A percentile compares a stretch with the other conserved stretches of the same genome.
Evolutionary conservation across 768 basidiomycete genomes (phyloP).

Genomic region (Pisolithus microcarpus): DNA sequence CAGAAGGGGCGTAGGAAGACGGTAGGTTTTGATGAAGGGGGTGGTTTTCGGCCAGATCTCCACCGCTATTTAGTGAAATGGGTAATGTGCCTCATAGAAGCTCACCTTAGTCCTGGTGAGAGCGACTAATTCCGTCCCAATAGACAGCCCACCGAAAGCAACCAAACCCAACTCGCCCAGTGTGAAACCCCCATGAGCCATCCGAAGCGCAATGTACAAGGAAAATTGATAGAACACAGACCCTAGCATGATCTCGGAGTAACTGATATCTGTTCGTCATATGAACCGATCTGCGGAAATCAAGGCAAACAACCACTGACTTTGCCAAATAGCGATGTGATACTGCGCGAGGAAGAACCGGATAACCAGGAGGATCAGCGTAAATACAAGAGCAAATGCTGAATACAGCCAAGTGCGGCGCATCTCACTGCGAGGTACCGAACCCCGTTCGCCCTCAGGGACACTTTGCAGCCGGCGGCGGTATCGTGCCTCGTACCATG

Average conservation of each 20-base stretch:
- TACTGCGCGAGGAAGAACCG: conserved; percentile 38
- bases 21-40: conserved; percentile 84
- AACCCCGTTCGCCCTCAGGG: conserved; percentile 63
- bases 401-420: conserved; percentile 57
- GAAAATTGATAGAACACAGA: conserved; percentile 88
- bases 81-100: conserved; percentile 1
- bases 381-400: conserved; percentile 53
- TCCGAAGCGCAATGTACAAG: conserved; percentile 79
- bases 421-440: conserved; percentile 69
- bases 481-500: conserved; percentile 59
- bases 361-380: conserved; percentile 40
- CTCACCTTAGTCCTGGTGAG: conserved; percentile 76
- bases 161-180: conserved; percentile 90
- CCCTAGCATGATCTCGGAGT: conserved; percentile 64
- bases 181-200: conserved; percentile 93
- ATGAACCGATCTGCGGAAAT: too few relatives aligned
- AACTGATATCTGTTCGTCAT: conserved; percentile 55
- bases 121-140: conserved; percentile 82
- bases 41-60: conserved; percentile 78
- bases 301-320: conserved; percentile 35
- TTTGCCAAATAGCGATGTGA: conserved; percentile 59
- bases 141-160: conserved; percentile 77
- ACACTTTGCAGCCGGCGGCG: conserved; percentile 30
- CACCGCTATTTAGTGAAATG: conserved; percentile 2
- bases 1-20: conserved; percentile 86